A percentile compares a stretch with the other conserved stretches of the same genome.
phyloP scores from a whole-genome alignment of 169 alveolate species.

The Plasmodium fragile region DNA sequence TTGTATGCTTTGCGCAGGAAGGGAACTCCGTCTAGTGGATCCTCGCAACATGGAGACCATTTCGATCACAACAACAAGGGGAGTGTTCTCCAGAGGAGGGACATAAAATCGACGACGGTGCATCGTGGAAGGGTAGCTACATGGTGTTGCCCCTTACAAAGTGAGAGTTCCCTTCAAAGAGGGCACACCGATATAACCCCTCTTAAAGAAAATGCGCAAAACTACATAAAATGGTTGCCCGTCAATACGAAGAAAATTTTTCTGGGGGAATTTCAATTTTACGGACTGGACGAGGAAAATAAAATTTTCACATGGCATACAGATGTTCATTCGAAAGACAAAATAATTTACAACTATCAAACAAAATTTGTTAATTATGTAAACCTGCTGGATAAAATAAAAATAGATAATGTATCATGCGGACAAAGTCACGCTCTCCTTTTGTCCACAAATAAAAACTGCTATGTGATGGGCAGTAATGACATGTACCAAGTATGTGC shows the following conservation, averaged over 20 bases:
- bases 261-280: constrained; percentile 28
- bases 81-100: not conserved
- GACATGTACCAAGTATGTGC: constrained; percentile 23
- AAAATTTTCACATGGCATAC: constrained; percentile 18
- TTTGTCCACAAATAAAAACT: constrained; percentile 43
- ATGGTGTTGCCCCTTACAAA: not conserved
- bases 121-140: not conserved
- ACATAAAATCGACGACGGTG: not conserved
- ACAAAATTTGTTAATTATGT: constrained; percentile 46
- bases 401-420: constrained; percentile 25
- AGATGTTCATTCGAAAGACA: not conserved
- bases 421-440: constrained; percentile 63
- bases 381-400: constrained; percentile 19
- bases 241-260: not conserved
- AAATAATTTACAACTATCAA: not conserved
- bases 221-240: not conserved
- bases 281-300: constrained; percentile 14
- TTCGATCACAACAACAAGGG: not conserved
- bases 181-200: not conserved
- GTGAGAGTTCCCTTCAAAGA: not conserved
- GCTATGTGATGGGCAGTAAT: constrained; percentile 60
- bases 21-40: not conserved
- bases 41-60: not conserved
- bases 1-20: constrained; percentile 8
- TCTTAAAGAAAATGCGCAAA: not conserved